Conservation (phyloP, 1,284 basidiomycete species). For the Malassezia cuniculi region DNA sequence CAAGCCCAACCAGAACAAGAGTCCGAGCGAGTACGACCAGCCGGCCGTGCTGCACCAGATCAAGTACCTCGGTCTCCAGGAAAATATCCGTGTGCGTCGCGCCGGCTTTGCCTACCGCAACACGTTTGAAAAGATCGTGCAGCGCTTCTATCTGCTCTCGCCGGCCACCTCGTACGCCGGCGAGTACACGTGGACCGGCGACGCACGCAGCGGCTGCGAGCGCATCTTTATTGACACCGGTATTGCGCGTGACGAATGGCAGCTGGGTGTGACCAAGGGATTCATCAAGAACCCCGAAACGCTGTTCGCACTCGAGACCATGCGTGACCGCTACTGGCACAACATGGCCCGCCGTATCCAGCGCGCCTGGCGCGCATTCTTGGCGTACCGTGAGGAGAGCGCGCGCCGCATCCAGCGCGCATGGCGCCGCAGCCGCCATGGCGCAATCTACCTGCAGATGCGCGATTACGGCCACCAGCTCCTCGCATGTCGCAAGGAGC, state of each 20-base stretch:
- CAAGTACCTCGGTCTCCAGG: slow-evolving; percentile 95
- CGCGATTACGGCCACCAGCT: slow-evolving; percentile 89
- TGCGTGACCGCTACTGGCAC: slow-evolving; percentile 99
- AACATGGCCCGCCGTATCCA: slow-evolving; percentile 97
- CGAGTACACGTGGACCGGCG: slow-evolving; percentile 92
- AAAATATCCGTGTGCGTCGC: slow-evolving; percentile 92
- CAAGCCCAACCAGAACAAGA: slow-evolving; percentile 97
- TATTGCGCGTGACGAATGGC: slow-evolving; percentile 93
- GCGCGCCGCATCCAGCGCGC: slow-evolving; percentile 89
- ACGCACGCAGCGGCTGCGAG: slow-evolving; percentile 79
- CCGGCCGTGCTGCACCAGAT: slow-evolving; percentile 96
- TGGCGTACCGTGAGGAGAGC: slow-evolving; percentile 88
- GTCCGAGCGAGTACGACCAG: slow-evolving; percentile 75
- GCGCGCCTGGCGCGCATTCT: slow-evolving; percentile 86
- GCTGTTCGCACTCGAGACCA: slow-evolving; percentile 92
- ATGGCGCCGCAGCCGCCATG: slow-evolving; percentile 97
- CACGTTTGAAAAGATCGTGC: slow-evolving; percentile 94
- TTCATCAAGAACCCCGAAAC: slow-evolving; percentile 99
- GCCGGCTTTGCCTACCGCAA: slow-evolving; percentile 96
- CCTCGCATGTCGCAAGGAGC: slow-evolving; percentile 80
- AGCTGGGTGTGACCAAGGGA: slow-evolving; percentile 96
- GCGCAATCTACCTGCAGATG: slow-evolving; percentile 70
- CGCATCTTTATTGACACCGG: slow-evolving; percentile 86
- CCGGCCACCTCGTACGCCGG: slow-evolving; percentile 92
- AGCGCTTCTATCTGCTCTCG: slow-evolving; percentile 79